phyloP scores from a whole-genome alignment of 306 rosid species.

The Vicia sativa region DNA sequence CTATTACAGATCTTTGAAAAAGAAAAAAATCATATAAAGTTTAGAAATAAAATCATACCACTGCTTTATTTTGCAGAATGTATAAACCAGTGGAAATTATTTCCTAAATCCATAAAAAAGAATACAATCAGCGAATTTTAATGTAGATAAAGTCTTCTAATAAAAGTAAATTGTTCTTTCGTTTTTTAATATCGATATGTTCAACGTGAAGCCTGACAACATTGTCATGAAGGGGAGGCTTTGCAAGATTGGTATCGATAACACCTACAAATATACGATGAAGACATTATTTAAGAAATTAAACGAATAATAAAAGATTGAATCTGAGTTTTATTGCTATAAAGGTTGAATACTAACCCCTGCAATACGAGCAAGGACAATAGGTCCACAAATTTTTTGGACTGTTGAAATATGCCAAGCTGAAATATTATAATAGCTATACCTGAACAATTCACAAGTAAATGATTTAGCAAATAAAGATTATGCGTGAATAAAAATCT shows the following conservation, averaged over 20 bases:
- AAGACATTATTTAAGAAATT: not conserved
- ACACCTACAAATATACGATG: constrained; percentile 46
- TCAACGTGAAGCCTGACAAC: constrained; percentile 55
- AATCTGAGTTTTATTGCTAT: not conserved
- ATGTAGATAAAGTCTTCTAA: not conserved
- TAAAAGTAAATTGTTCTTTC: not conserved
- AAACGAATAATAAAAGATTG: not conserved
- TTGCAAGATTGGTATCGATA: constrained; percentile 70
- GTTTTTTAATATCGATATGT: constrained; percentile 37
- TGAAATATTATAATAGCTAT: constrained; percentile 60
- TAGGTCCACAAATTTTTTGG: constrained; percentile 56
- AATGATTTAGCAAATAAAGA: not conserved
- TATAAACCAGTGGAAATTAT: constrained; percentile 57
- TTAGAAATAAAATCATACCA: constrained; percentile 53
- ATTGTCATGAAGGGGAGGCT: constrained; percentile 58
- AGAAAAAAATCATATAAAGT: not conserved
- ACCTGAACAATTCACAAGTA: constrained; percentile 46
- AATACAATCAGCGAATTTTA: constrained; percentile 10
- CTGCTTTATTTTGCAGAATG: constrained; percentile 76
- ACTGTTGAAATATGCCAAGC: constrained; percentile 54
- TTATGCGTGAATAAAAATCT: not conserved
- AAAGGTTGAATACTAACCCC: constrained; percentile 53
- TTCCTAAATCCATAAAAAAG: constrained; percentile 41
- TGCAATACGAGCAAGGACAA: constrained; percentile 46
- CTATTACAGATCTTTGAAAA: not conserved